These are phyloP conservation scores for Malbranchea zuffiana DNA, from an alignment of 2,329 filamentous ascomycete genomes.

Conservation along the genomic window DNA sequence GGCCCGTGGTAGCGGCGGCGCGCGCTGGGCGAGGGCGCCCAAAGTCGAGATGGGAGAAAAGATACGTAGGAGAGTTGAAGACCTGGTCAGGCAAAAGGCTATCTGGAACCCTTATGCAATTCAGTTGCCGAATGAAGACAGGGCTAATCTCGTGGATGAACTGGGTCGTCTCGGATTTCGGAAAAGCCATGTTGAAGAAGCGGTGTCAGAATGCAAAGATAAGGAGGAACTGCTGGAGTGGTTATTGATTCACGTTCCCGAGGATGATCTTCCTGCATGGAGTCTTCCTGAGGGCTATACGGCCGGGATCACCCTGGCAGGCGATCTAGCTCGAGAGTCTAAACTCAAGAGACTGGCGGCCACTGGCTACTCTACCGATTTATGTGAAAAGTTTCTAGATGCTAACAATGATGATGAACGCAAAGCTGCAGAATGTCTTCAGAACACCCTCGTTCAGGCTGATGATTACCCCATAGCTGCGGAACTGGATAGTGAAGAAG, in stretches of 20 bases:
- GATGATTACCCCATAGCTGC: slow-evolving; percentile 12
- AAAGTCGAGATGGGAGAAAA: slow-evolving; percentile 87
- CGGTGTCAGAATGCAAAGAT: slow-evolving; percentile 76
- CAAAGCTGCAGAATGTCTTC: slow-evolving; percentile 66
- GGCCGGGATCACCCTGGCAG: slow-evolving; percentile 77
- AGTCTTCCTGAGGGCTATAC: slow-evolving; percentile 84
- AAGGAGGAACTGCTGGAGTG: slow-evolving; percentile 88
- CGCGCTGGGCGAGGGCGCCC: slow-evolving; percentile 63
- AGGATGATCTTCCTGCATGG: slow-evolving; percentile 91
- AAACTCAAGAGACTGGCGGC: slow-evolving; percentile 71
- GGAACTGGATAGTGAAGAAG: slow-evolving; percentile 31
- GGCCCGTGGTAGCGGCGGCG: slow-evolving; percentile 14
- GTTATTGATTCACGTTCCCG: slow-evolving; percentile 91
- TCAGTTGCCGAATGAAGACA: slow-evolving; percentile 49
- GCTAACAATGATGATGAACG: slow-evolving; percentile 60
- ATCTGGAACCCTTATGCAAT: slow-evolving; percentile 79
- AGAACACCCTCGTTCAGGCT: slow-evolving; percentile 53
- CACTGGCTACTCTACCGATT: slow-evolving; percentile 73
- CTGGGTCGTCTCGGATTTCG: slow-evolving; percentile 73
- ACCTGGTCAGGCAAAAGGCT: slow-evolving; percentile 62
- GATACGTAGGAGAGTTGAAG: slow-evolving; percentile 68
- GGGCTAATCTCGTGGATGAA: slow-evolving; percentile 56
- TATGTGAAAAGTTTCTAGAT: slow-evolving; percentile 70
- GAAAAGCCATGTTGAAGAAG: slow-evolving; percentile 80
- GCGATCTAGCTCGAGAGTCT: slow-evolving; percentile 68